phyloP scores from a whole-genome alignment of 768 basidiomycete species.

The Phaeotremella skinneri region DNA sequence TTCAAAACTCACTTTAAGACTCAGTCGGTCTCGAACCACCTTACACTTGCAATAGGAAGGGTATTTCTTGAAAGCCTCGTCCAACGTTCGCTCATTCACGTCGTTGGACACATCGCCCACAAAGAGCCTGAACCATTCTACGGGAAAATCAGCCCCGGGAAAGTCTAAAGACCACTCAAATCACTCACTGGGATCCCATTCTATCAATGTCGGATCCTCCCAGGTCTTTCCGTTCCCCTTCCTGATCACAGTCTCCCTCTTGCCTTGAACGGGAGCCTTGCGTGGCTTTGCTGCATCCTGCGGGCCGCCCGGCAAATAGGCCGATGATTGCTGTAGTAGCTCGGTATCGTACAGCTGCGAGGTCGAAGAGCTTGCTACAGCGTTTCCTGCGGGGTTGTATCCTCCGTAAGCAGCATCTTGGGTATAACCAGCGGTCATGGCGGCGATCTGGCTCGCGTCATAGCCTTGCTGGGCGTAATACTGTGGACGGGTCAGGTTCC shows the following conservation, averaged over 20 bases:
- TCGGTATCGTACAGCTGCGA: constrained; percentile 33
- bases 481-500: constrained; percentile 9
- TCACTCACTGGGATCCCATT: constrained; percentile 91
- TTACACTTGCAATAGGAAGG: constrained; percentile 90
- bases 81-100: constrained; percentile 89
- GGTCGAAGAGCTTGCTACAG: not conserved
- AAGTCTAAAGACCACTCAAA: too few relatives aligned
- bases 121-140: constrained; percentile 96
- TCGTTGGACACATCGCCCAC: constrained; percentile 98
- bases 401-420: constrained; percentile 5
- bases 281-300: constrained; percentile 11
- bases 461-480: constrained; percentile 51
- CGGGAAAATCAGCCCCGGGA: constrained; percentile 5
- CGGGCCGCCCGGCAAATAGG: constrained; percentile 26
- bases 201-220: constrained; percentile 95
- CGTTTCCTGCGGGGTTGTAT: not conserved
- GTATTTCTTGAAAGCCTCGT: constrained; percentile 91
- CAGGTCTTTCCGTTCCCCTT: constrained; percentile 96
- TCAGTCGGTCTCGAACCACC: constrained; percentile 89
- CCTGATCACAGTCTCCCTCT: constrained; percentile 86
- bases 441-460: constrained; percentile 26
- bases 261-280: constrained; percentile 49
- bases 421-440: not conserved
- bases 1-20: constrained; percentile 68
- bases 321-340: constrained; percentile 33